Evolutionary conservation across 2,329 filamentous ascomycete genomes (phyloP), one percentile per base, ranked within the genome.

Genomic region (Neurospora sp.): DNA sequence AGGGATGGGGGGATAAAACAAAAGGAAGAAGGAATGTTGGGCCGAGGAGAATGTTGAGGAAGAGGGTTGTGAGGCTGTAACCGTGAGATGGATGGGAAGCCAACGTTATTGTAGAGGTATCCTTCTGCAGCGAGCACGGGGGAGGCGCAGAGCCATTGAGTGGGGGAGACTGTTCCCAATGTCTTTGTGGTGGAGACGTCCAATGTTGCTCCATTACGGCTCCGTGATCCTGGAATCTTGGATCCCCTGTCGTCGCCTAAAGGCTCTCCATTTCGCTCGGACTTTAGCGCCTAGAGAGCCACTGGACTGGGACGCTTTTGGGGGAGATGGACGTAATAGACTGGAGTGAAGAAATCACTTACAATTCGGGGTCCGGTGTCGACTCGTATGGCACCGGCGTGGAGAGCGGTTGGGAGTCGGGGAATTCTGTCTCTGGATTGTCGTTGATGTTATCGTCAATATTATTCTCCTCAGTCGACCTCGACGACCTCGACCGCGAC

Each of bases 311-410:
- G 57, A 46, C 62, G 66, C 38, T 37, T 66, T 67, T 66, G 62
- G 66, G 68, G 52, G 46, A 70, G n/a, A 43, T 46, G 41, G 41
- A 46, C 8, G 41, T n/a, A 43, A 43, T 10, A 72, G 70, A 73
- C 8, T 43, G 41, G 65, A 68, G 71, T 66, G 70, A 72, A 66
- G 38, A 71, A 72, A 69, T 72, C 28, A 83, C 83, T 83, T 79
- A 85, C 83, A 77, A 71, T 72, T 83, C 83, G 69, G 75, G 73
- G 66, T 87, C 85, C 39, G 82, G 52, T 36, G 52, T 62, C 52
- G 52, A 33, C 28, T 62, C 52, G 52, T 62, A 62, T 36, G 52
- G 52, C 15, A 62, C 52, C 52, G 52, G 52, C 52, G 23, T 62
- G 52, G 23, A 62, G 52, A 62, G 52, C 52, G 52, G 52, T 62